phyloP scores from a whole-genome alignment of 2,329 filamentous ascomycete genomes.

The Exophiala dermatitidis region DNA sequence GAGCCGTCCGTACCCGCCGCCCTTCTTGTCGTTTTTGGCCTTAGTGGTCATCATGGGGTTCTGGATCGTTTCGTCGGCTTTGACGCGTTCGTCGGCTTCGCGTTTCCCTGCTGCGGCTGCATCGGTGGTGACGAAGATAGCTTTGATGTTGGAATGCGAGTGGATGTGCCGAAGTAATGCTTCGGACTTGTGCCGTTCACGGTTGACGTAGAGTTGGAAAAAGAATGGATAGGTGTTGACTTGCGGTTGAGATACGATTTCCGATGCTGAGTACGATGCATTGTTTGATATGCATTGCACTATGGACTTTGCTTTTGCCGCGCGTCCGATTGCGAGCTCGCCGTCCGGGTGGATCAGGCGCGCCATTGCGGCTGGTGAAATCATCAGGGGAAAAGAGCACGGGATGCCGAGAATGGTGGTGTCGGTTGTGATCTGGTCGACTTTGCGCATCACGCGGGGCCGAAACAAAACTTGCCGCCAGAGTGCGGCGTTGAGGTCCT shows the following conservation, averaged over 20 bases:
- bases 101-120: constrained; percentile 44
- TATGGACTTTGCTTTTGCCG: constrained; percentile 46
- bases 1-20: constrained; percentile 47
- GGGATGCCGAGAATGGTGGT: constrained; percentile 50
- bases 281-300: constrained; percentile 57
- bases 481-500: constrained; percentile 47
- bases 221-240: constrained; percentile 42
- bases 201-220: constrained; percentile 52
- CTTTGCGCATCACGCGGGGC: constrained; percentile 52
- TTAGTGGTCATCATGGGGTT: constrained; percentile 27
- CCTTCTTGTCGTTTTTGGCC: constrained; percentile 47
- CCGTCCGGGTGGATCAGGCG: constrained; percentile 57
- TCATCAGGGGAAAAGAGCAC: constrained; percentile 54
- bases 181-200: constrained; percentile 44
- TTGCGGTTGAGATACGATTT: constrained; percentile 41
- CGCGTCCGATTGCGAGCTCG: constrained; percentile 53
- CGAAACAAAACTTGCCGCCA: constrained; percentile 54
- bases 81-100: constrained; percentile 52
- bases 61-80: constrained; percentile 39
- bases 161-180: constrained; percentile 38
- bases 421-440: constrained; percentile 45
- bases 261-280: constrained; percentile 51
- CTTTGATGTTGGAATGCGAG: constrained; percentile 24
- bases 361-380: constrained; percentile 58
- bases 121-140: constrained; percentile 28